A percentile compares a stretch with the other conserved stretches of the same genome.
Conservation (phyloP, 345 rosid species). For the Aquilaria malaccensis region DNA sequence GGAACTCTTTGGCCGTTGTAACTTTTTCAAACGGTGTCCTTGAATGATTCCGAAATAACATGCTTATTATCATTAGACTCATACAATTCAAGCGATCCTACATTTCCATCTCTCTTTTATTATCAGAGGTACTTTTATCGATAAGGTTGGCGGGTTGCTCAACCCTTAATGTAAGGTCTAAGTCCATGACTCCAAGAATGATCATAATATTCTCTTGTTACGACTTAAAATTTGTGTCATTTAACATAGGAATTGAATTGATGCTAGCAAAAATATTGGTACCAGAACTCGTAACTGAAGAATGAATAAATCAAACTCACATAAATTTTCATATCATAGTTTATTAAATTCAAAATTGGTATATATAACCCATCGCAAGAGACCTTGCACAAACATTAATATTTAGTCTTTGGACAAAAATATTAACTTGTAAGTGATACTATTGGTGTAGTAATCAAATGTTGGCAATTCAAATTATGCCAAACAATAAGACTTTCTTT, state of each 20-base stretch:
- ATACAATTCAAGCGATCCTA: constrained; percentile 5
- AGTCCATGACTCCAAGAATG: constrained; percentile 3
- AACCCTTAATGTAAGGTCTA: constrained; percentile 6
- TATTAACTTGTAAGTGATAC: too few relatives aligned
- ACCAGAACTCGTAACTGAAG: neutral
- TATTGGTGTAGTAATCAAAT: neutral
- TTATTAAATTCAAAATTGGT: too few relatives aligned
- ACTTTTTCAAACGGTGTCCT: too few relatives aligned
- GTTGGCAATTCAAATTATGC: neutral
- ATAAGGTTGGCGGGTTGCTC: neutral
- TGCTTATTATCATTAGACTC: too few relatives aligned
- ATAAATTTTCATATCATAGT: too few relatives aligned
- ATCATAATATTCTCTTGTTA: constrained; percentile 7
- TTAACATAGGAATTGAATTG: constrained; percentile 7
- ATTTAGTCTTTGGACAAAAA: too few relatives aligned
- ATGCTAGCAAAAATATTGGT: neutral
- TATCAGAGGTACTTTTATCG: neutral
- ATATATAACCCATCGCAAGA: too few relatives aligned
- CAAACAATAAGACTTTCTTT: neutral
- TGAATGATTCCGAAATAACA: too few relatives aligned
- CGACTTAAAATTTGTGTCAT: constrained; percentile 7
- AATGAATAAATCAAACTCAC: neutral
- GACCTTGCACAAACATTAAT: too few relatives aligned
- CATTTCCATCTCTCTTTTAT: neutral
- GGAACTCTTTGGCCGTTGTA: too few relatives aligned